Conservation (phyloP, 176 grass and related monocot genomes). For the Tillandsia fasciculata region DNA sequence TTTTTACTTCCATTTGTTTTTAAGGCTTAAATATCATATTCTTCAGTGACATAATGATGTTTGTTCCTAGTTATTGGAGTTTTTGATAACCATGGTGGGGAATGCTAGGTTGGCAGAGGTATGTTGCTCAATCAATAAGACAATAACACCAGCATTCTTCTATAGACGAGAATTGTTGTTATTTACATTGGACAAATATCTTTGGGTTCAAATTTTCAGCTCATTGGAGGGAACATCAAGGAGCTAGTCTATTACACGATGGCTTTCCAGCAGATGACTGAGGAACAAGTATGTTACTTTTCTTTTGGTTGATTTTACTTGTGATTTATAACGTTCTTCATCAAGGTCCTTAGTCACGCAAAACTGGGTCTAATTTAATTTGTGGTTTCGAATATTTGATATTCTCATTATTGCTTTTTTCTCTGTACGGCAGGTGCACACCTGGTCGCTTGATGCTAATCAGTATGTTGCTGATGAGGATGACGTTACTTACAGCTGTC, state of each 20-base stretch:
- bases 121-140: conserved; percentile 8
- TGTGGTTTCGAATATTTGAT: background rate
- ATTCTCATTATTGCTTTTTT: background rate
- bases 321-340: background rate
- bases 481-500: conserved; percentile 85
- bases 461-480: conserved; percentile 95
- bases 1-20: background rate
- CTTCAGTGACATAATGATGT: conserved; percentile 1
- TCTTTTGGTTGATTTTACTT: background rate
- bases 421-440: conserved; percentile 37
- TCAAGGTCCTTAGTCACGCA: background rate
- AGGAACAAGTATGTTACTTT: conserved; percentile 67
- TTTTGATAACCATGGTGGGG: conserved; percentile 79
- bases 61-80: conserved; percentile 72
- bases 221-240: conserved; percentile 58
- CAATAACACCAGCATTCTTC: background rate
- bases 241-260: conserved; percentile 78
- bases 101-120: conserved; percentile 82
- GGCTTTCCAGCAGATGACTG: conserved; percentile 80
- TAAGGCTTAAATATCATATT: conserved; percentile 1
- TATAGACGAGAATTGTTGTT: background rate
- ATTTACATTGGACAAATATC: background rate
- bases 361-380: background rate
- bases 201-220: conserved; percentile 24
- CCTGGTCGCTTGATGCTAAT: conserved; percentile 84